These are phyloP conservation scores for Xylaria sp. DNA, from an alignment of 2,329 filamentous ascomycete genomes.

Conservation along the genomic window DNA sequence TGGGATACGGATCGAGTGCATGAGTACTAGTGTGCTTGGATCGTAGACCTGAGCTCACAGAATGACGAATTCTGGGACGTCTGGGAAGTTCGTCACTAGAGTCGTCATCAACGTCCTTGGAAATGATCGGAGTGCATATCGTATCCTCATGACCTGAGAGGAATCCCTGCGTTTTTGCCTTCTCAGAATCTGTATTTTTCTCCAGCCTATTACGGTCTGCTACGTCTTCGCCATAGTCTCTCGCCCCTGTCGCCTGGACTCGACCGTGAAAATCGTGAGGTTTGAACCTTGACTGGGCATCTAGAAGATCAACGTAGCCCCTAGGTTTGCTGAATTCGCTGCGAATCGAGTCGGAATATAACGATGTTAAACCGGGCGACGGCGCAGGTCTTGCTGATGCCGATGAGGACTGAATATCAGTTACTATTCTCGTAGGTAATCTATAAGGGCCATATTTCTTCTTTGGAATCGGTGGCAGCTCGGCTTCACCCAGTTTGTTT, in stretches of 20 bases:
- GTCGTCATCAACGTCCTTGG: constrained; percentile 33
- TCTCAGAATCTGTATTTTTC: constrained; percentile 51
- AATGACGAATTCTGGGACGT: constrained; percentile 41
- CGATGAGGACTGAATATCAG: constrained; percentile 27
- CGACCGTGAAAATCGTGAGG: constrained; percentile 61
- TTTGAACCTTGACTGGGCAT: constrained; percentile 64
- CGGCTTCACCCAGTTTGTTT: constrained; percentile 24
- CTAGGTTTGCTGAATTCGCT: constrained; percentile 45
- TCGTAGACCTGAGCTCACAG: constrained; percentile 41
- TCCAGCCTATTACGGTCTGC: constrained; percentile 67
- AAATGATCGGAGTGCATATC: constrained; percentile 19
- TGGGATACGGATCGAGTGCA: constrained; percentile 31
- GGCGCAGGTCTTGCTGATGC: constrained; percentile 36
- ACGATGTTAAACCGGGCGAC: constrained; percentile 42
- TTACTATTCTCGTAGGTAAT: constrained; percentile 42
- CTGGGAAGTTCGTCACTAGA: constrained; percentile 32
- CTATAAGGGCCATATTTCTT: constrained; percentile 46
- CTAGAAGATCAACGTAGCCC: constrained; percentile 64
- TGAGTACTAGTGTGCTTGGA: constrained; percentile 37
- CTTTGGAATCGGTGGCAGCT: constrained; percentile 35
- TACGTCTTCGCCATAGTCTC: constrained; percentile 72
- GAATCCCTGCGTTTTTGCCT: constrained; percentile 51
- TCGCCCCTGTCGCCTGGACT: constrained; percentile 60
- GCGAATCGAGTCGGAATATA: constrained; percentile 49
- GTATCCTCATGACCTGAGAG: constrained; percentile 44